These are phyloP conservation scores for Polyporus tsugae DNA, from an alignment of 1,284 basidiomycete genomes.

Conservation along the genomic window DNA sequence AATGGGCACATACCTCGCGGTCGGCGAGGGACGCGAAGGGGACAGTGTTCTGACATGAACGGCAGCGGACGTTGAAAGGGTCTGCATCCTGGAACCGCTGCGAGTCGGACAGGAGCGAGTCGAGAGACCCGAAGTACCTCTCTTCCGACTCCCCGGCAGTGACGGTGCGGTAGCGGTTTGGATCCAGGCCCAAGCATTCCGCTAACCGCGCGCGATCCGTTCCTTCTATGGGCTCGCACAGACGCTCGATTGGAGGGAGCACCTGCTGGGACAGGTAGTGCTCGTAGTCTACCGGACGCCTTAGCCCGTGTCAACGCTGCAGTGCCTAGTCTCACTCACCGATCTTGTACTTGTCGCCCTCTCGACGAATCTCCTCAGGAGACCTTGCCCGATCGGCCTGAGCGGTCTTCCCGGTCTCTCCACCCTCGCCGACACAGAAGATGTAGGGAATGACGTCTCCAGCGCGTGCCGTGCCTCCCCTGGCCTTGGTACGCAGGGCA, in stretches of 20 bases:
- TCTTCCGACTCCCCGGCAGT: slow-evolving; percentile 61
- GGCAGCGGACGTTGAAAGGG: slow-evolving; percentile 79
- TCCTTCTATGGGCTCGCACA: slow-evolving; percentile 97
- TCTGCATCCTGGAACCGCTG: slow-evolving; percentile 85
- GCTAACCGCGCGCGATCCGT: slow-evolving; percentile 93
- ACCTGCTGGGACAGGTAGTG: slow-evolving; percentile 94
- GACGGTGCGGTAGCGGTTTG: slow-evolving; percentile 71
- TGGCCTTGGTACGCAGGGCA: slow-evolving; percentile 89
- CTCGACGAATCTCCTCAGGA: slow-evolving; percentile 89
- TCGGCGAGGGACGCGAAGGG: slow-evolving; percentile 75
- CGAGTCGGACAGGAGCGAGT: slow-evolving; percentile 90
- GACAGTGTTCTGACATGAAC: slow-evolving; percentile 69
- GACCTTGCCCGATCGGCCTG: slow-evolving; percentile 94
- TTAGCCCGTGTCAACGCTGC: background rate
- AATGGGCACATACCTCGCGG: slow-evolving; percentile 56
- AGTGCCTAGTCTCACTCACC: slow-evolving; percentile 55
- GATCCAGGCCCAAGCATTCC: slow-evolving; percentile 94
- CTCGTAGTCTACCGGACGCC: slow-evolving; percentile 75
- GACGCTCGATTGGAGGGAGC: slow-evolving; percentile 92
- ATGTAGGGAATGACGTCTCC: slow-evolving; percentile 98
- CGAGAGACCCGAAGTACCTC: slow-evolving; percentile 81
- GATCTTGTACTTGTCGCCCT: slow-evolving; percentile 72
- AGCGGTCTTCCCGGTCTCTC: slow-evolving; percentile 75
- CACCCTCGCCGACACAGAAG: slow-evolving; percentile 86
- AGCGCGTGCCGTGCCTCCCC: slow-evolving; percentile 80